Evolutionary conservation across 2,329 filamentous ascomycete species (phyloP), one percentile per base, ranked within the genome.

Genomic region (Penicillium sp.): DNA sequence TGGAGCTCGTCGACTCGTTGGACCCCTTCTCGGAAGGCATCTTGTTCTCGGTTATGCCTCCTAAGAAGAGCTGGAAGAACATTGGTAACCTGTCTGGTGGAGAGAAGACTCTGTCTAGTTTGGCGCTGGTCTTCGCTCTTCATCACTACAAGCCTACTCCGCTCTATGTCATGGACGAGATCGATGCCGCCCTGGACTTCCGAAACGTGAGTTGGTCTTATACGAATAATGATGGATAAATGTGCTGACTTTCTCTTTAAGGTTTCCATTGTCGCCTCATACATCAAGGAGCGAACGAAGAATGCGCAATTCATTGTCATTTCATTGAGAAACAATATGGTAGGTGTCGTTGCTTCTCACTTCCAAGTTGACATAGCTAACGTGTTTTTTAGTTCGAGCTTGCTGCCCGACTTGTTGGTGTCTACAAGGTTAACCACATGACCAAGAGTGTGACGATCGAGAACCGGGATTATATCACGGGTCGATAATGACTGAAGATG

Each of bases 31-130:
- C 89, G 7, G 94, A 99, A 75, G 94, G 94, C 26, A 97, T 99
- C 60, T 74, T 97, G 45, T 99, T 99, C 80, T 93, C 88, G 53
- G 95, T 99, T 63, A 99, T 99, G 94, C 95, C 94, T 48, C 94
- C 94, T 12, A 99, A 99, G 84, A 99, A 99, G 83, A 94, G 89
- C 69, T 99, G 95, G 95, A 99, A 97, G 83, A 99, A 97, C 72
- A 99, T 99, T 70, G 88, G 89, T 70, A 97, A 99, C 73, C 73
- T 99, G 65, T 93, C 88, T 31, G 94, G 94, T 80, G 94, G 94
- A 61, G 94, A 99, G 78, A 99, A 99, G 84, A 99, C 94, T 36
- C 78, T 99, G 59, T 94, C 89, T 64, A 93, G 88, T 75, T 77
- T 99, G 75, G 94, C 94, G 22, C 78, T 99, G 55, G 94, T 99